Evolutionary conservation across 2,329 filamentous ascomycete genomes (phyloP).

Genomic region (Nannizziopsis arthrosporioides): DNA sequence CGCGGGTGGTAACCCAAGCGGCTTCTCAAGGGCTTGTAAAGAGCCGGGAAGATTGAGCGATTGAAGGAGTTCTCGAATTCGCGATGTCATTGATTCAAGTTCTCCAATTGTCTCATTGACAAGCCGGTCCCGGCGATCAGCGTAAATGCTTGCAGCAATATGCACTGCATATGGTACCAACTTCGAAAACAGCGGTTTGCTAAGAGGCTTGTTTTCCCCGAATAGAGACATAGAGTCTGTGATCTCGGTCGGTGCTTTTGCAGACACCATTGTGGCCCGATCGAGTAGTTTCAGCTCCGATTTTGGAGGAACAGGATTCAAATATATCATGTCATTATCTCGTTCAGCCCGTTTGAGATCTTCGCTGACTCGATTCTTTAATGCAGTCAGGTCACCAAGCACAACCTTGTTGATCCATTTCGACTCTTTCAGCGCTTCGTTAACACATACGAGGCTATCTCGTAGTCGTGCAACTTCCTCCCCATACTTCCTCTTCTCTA

Average conservation of each 20-base stretch:
- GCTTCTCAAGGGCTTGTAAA: conserved; percentile 87
- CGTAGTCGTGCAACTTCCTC: conserved; percentile 82
- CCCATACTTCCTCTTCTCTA: conserved; percentile 89
- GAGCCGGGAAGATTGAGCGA: conserved; percentile 84
- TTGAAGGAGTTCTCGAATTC: conserved; percentile 65
- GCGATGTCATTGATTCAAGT: conserved; percentile 67
- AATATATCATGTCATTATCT: conserved; percentile 92
- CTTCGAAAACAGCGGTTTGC: conserved; percentile 74
- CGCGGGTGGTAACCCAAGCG: conserved; percentile 73
- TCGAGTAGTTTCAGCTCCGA: conserved; percentile 76
- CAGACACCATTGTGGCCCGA: conserved; percentile 74
- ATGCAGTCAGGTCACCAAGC: conserved; percentile 64
- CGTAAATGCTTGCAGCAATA: conserved; percentile 88
- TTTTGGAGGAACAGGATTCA: conserved; percentile 74
- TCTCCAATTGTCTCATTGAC: conserved; percentile 79
- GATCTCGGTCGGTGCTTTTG: conserved; percentile 69
- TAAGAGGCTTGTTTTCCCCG: conserved; percentile 68
- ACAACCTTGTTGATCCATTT: conserved; percentile 73
- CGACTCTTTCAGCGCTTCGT: conserved; percentile 74
- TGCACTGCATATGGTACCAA: conserved; percentile 94
- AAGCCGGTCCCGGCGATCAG: conserved; percentile 77
- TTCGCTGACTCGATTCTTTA: conserved; percentile 73
- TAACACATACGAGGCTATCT: conserved; percentile 71
- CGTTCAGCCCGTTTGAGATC: conserved; percentile 87
- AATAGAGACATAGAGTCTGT: conserved; percentile 68